Conservation (phyloP, 2,329 filamentous ascomycete genomes). For the Pseudogymnoascus sp. region DNA sequence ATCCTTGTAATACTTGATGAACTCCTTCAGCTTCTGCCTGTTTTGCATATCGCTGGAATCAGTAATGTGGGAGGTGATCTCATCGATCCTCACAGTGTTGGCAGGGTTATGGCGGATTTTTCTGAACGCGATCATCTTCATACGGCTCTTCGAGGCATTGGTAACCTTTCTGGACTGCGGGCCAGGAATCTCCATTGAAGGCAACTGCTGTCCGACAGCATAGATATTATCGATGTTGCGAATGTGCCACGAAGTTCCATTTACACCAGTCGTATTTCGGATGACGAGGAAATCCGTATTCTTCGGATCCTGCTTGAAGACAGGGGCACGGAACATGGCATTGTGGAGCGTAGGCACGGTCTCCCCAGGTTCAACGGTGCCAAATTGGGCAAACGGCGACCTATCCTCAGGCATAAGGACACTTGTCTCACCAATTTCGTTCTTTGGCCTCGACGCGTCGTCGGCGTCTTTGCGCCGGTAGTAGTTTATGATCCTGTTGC, state of each 20-base stretch:
- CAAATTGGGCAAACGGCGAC: conserved; percentile 92
- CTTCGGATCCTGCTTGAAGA: conserved; percentile 78
- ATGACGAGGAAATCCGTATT: conserved; percentile 79
- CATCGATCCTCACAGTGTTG: conserved; percentile 62
- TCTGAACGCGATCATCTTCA: conserved; percentile 92
- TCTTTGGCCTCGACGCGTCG: conserved; percentile 36
- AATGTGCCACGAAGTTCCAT: conserved; percentile 73
- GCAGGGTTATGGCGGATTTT: conserved; percentile 70
- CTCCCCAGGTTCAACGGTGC: conserved; percentile 83
- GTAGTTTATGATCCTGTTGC: conserved; percentile 91
- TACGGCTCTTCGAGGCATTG: conserved; percentile 89
- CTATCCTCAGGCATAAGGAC: conserved; percentile 88
- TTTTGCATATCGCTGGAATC: conserved; percentile 94
- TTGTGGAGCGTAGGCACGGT: conserved; percentile 88
- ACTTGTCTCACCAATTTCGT: conserved; percentile 79
- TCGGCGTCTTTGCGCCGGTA: conserved; percentile 74
- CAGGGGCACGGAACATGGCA: conserved; percentile 86
- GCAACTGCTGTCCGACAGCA: conserved; percentile 87
- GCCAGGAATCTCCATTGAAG: conserved; percentile 83
- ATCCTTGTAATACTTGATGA: conserved; percentile 83
- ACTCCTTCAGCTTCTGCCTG: conserved; percentile 92
- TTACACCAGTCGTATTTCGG: conserved; percentile 67
- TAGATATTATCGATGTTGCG: conserved; percentile 86
- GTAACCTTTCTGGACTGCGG: conserved; percentile 93
- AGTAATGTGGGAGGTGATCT: conserved; percentile 85